These are phyloP conservation scores for Aspergillus brasiliensis DNA, from an alignment of 2,329 filamentous ascomycete species.

Conservation along the genomic window DNA sequence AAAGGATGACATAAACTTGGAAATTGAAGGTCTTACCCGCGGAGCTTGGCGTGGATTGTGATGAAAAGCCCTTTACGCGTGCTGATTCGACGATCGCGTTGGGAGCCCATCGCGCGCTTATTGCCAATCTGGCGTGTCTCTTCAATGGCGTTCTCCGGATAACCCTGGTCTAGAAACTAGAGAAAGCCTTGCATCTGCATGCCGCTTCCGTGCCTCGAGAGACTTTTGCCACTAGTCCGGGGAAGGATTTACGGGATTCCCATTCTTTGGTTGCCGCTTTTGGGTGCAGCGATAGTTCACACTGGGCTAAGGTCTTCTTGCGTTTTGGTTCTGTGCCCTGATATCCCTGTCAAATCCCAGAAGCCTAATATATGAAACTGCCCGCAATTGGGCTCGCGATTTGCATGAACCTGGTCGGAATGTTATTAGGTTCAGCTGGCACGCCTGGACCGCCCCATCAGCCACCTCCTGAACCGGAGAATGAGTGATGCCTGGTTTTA, in stretches of 20 bases:
- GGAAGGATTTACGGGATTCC: not conserved
- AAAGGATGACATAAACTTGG: slow-evolving; percentile 21
- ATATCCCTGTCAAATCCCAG: not conserved
- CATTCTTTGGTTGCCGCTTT: slow-evolving; percentile 11
- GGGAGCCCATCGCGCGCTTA: slow-evolving; percentile 27
- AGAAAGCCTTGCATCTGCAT: slow-evolving; percentile 3
- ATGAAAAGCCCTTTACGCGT: slow-evolving; percentile 26
- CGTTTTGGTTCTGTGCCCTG: slow-evolving; percentile 6
- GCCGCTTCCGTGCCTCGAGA: slow-evolving; percentile 7
- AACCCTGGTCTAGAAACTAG: slow-evolving; percentile 18
- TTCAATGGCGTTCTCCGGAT: slow-evolving; percentile 14
- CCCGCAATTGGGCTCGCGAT: slow-evolving; percentile 5
- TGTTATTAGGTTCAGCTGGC: slow-evolving; percentile 10
- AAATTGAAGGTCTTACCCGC: slow-evolving; percentile 15
- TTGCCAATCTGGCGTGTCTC: slow-evolving; percentile 29
- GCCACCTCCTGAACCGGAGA: slow-evolving; percentile 25
- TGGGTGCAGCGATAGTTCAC: slow-evolving; percentile 12
- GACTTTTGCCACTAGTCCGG: slow-evolving; percentile 10
- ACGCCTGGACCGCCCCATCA: slow-evolving; percentile 16
- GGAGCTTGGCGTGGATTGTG: slow-evolving; percentile 28
- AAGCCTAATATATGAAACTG: slow-evolving; percentile 4
- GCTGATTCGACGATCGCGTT: slow-evolving; percentile 32
- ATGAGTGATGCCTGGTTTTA: slow-evolving; percentile 8
- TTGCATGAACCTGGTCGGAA: slow-evolving; percentile 4
- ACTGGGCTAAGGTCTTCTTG: slow-evolving; percentile 8